These are phyloP conservation scores for Trifolium pratense DNA, from an alignment of 306 rosid species.

Conservation along the genomic window DNA sequence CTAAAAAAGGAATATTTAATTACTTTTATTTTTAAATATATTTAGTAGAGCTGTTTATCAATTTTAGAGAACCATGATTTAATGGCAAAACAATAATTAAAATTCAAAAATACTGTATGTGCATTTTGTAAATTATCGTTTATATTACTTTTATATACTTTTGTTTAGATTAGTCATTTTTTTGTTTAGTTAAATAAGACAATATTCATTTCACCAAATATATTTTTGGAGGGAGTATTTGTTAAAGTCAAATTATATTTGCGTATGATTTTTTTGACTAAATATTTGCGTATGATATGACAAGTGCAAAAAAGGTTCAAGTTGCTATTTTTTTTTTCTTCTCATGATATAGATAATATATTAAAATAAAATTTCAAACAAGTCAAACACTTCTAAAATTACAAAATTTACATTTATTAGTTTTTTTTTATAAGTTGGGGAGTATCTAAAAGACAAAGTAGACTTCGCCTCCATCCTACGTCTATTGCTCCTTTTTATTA, in stretches of 20 bases:
- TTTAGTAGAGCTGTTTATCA: neutral
- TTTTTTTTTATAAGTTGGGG: too few species aligned
- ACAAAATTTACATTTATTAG: too few species aligned
- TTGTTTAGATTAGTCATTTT: neutral
- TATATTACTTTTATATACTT: neutral
- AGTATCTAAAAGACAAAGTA: too few species aligned
- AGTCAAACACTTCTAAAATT: too few species aligned
- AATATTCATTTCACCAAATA: neutral
- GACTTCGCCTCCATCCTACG: too few species aligned
- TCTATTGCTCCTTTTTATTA: too few species aligned
- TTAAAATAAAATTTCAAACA: too few species aligned
- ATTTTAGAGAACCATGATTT: neutral
- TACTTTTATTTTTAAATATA: neutral
- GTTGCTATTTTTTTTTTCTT: slow-evolving; percentile 6
- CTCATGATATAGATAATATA: too few species aligned
- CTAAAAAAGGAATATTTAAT: neutral
- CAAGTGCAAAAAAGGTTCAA: slow-evolving; percentile 17
- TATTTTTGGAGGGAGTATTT: neutral
- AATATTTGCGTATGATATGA: neutral
- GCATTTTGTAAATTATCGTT: too few species aligned
- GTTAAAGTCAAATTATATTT: slow-evolving; percentile 13
- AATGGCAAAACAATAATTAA: neutral
- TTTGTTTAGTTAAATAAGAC: neutral
- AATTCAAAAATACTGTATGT: too few species aligned
- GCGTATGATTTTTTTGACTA: neutral